A percentile compares a stretch with the other conserved stretches of the same genome.
Evolutionary conservation across 2,329 filamentous ascomycete species (phyloP).

Genomic region (Arthrinium puccinioides): DNA sequence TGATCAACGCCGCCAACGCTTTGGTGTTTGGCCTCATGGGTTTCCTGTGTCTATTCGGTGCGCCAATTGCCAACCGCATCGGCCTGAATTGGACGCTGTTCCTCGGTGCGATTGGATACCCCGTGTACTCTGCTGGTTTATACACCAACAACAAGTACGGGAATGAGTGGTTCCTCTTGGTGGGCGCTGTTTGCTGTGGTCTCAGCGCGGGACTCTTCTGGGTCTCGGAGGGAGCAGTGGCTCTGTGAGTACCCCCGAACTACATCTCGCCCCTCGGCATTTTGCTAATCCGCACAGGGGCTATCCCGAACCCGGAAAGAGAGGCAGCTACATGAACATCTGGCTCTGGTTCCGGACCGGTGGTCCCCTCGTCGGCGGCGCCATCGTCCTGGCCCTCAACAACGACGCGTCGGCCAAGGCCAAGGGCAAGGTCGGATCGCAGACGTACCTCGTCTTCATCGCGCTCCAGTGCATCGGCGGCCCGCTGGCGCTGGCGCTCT

Average conservation of each 20-base stretch:
- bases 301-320: constrained; percentile 64
- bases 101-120: constrained; percentile 26
- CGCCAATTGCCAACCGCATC: constrained; percentile 24
- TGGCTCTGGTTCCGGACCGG: constrained; percentile 54
- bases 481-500: constrained; percentile 55
- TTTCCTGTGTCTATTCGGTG: constrained; percentile 24
- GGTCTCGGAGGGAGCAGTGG: constrained; percentile 69
- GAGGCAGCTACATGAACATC: constrained; percentile 57
- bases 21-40: constrained; percentile 28
- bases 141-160: constrained; percentile 37
- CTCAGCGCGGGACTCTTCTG: constrained; percentile 68
- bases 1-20: constrained; percentile 31
- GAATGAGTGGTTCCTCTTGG: constrained; percentile 57
- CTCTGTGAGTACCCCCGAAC: no score
- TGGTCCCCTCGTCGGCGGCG: constrained; percentile 58
- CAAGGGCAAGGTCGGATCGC: constrained; percentile 55
- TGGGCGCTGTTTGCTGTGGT: constrained; percentile 63
- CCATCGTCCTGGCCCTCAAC: constrained; percentile 64
- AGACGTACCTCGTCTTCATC: constrained; percentile 64
- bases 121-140: constrained; percentile 27
- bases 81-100: constrained; percentile 23
- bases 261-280: no score
- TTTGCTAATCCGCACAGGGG: no score
- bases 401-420: constrained; percentile 37
- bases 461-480: constrained; percentile 59